A percentile compares a stretch with the other conserved stretches of the same genome.
phyloP scores from a whole-genome alignment of 768 basidiomycete species.

The Leucocoprinus sp. region DNA sequence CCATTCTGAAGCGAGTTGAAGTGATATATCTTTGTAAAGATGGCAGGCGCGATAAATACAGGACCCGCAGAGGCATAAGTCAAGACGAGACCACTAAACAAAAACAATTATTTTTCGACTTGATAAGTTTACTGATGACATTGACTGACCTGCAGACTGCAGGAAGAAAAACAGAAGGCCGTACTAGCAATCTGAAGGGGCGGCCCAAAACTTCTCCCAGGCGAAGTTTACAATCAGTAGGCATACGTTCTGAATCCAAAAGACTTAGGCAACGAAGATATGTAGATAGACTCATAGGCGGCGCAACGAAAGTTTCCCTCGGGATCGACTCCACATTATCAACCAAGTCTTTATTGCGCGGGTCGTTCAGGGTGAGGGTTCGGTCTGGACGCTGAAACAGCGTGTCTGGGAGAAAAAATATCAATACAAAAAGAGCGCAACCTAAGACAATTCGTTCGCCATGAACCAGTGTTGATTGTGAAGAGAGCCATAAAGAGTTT shows the following conservation, averaged over 20 bases:
- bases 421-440: slow-evolving; percentile 18
- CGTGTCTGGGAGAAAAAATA: slow-evolving; percentile 5
- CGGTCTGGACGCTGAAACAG: background rate
- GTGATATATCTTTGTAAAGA: background rate
- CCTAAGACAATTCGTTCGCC: slow-evolving; percentile 20
- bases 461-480: slow-evolving; percentile 28
- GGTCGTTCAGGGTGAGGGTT: background rate
- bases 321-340: background rate
- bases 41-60: slow-evolving; percentile 22
- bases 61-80: background rate
- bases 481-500: slow-evolving; percentile 21
- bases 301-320: background rate
- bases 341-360: background rate
- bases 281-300: background rate
- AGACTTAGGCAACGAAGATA: background rate
- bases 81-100: background rate
- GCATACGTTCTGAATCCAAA: background rate
- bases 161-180: background rate
- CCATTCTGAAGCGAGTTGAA: slow-evolving; percentile 29
- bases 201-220: background rate
- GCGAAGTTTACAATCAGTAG: background rate
- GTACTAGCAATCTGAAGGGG: background rate
- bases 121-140: background rate
- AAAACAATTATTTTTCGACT: background rate
- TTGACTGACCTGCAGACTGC: background rate